phyloP scores from a whole-genome alignment of 225 moss, liverwort and hornwort species.

The Antitrichia curtipendula region DNA sequence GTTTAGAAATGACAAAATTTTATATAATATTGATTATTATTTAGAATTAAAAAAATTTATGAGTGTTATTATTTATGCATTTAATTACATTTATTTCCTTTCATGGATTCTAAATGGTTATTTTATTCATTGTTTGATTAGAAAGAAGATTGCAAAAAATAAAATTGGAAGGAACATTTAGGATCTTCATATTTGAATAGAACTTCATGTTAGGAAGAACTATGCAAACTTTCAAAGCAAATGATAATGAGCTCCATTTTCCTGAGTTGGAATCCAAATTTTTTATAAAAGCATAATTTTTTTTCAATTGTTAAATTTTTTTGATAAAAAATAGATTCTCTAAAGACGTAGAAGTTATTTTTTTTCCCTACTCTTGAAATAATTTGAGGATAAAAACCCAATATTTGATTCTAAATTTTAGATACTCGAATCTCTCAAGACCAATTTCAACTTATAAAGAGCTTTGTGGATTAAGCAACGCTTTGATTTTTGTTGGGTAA shows the following conservation, averaged over 20 bases:
- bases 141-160: background rate
- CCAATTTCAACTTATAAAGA: no score
- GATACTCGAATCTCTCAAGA: background rate
- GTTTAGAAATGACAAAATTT: background rate
- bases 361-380: background rate
- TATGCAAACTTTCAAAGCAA: background rate
- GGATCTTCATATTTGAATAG: background rate
- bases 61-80: background rate
- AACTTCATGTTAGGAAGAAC: background rate
- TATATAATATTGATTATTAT: background rate
- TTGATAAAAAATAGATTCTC: no score
- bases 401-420: background rate
- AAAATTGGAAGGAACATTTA: background rate
- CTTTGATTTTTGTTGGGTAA: rapidly evolving
- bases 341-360: rapidly evolving
- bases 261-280: rapidly evolving
- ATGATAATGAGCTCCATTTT: rapidly evolving
- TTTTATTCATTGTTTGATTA: background rate
- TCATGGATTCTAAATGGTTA: background rate
- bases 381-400: background rate
- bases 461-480: background rate
- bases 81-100: background rate
- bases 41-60: background rate
- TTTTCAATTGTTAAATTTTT: background rate
- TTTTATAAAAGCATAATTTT: background rate